A percentile compares a stretch with the other conserved stretches of the same genome.
Evolutionary conservation across 768 basidiomycete species (phyloP).

Genomic region (Glaciozyma martinii): DNA sequence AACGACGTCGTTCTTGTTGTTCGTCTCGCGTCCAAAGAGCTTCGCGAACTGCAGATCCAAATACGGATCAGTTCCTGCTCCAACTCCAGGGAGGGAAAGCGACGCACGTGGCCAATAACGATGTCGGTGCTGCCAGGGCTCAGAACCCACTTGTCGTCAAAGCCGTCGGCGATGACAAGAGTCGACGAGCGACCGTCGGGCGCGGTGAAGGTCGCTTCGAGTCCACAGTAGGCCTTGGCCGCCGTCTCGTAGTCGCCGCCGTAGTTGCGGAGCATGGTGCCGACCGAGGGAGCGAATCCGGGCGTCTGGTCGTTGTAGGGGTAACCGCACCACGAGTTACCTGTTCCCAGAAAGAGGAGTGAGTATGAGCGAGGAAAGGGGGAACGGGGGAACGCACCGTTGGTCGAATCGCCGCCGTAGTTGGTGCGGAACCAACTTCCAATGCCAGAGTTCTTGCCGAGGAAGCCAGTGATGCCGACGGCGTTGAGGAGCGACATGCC

Average conservation of each 20-base stretch:
- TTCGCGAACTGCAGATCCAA: background rate
- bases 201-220: conserved; percentile 24
- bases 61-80: background rate
- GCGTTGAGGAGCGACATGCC: background rate
- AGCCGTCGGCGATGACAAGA: conserved; percentile 30
- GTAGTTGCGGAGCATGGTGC: conserved; percentile 31
- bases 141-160: conserved; percentile 27
- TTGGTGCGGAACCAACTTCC: conserved; percentile 2
- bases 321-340: conserved; percentile 3
- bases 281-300: conserved; percentile 8
- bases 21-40: conserved; percentile 11
- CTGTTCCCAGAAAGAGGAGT: background rate
- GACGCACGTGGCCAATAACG: conserved; percentile 6
- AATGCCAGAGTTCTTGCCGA: background rate
- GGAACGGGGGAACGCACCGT: background rate
- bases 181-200: conserved; percentile 18
- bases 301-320: conserved; percentile 3
- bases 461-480: background rate
- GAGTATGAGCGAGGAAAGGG: background rate
- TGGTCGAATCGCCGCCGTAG: background rate
- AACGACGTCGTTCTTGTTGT: conserved; percentile 29
- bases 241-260: conserved; percentile 22
- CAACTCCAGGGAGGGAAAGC: background rate
- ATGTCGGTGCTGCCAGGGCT: conserved; percentile 20
- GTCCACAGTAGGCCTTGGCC: conserved; percentile 30